Evolutionary conservation across 805 yeast genomes (phyloP).

Genomic region (Ogataea zsoltii): DNA sequence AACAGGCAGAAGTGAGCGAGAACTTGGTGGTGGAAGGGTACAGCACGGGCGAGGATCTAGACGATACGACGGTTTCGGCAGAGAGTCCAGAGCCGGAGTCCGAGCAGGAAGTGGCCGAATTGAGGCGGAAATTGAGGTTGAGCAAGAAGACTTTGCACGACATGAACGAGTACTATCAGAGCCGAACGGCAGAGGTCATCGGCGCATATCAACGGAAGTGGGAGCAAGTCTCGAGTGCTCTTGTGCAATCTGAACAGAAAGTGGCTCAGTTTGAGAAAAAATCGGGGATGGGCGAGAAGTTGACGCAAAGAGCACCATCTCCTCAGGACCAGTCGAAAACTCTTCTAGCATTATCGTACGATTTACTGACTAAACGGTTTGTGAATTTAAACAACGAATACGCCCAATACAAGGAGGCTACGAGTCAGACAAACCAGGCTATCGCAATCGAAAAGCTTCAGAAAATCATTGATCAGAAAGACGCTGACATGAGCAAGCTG

Average conservation of each 20-base stretch:
- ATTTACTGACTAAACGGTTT: slow-evolving; percentile 12
- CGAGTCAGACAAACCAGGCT: background rate
- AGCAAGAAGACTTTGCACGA: slow-evolving; percentile 10
- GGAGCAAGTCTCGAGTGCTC: background rate
- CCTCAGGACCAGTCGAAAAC: background rate
- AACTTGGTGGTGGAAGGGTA: background rate
- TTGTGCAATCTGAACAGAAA: background rate
- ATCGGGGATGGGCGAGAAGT: no score
- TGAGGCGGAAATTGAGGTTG: background rate
- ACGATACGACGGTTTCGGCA: background rate
- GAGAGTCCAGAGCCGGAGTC: background rate
- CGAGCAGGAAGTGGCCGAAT: background rate
- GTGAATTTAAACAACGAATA: slow-evolving; percentile 12
- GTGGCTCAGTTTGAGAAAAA: background rate
- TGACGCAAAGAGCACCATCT: no score
- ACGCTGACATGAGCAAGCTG: slow-evolving; percentile 9
- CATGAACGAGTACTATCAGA: slow-evolving; percentile 14
- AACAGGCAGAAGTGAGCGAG: background rate
- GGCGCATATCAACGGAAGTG: slow-evolving; percentile 11
- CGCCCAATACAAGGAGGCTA: slow-evolving; percentile 8
- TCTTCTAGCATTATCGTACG: slow-evolving; percentile 14
- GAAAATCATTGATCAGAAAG: slow-evolving; percentile 12
- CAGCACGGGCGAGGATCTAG: slow-evolving; percentile 1
- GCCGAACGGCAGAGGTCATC: slow-evolving; percentile 7
- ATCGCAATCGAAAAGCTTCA: slow-evolving; percentile 6